Base-by-base conservation (phyloP, 176 grass and related monocot genomes). In the Aegilops tauschii region DNA sequence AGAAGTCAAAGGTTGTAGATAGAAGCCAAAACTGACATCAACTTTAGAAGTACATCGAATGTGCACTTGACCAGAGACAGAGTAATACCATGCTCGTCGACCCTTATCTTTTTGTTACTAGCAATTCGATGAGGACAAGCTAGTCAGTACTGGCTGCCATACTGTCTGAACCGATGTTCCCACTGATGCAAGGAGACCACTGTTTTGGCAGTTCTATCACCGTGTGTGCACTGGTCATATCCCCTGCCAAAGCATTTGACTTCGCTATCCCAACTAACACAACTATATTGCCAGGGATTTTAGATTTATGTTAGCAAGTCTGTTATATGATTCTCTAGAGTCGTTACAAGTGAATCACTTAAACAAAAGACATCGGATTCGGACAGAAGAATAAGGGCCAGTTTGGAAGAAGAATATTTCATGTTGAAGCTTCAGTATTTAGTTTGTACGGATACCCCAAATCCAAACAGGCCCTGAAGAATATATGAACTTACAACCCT, bases 51-150 rank as follows among this genome's bases (percentile, higher is more conserved):
- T 69, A 76, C 76, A 14, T 27, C 44, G 62, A 84, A 76, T 64
- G 37, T 76, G 78, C 67, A 50, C 65, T 18, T 65, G 14, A n/a
- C 28, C 25, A n/a, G 21, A 75, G 45, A 45, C 25, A 21, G 21
- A 80, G 45, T 59, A 45, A 17, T 39, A 32, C 21, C 20, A 73
- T 90, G 58, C 80, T 80, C 84, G 27, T 61, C 2, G 61, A 84
- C 81, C 44, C 27, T 29, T 79, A 80, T 80, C 76, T 50, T 80
- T 37, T 50, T 83, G 66, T 79, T 61, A 87, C 61, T 66, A 42
- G 76, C 37, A 76, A 76, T 20, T 84, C 36, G 85, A 88, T 84
- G 86, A 88, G 81, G 61, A 77, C 77, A 84, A 52, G 37, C 69
- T 69, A 64, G 59, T 68, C 67, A 28, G 44, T 56, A 85, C 61